Evolutionary conservation across 352 stramenopile genomes (phyloP).

Genomic region (Pythium dissimile): DNA sequence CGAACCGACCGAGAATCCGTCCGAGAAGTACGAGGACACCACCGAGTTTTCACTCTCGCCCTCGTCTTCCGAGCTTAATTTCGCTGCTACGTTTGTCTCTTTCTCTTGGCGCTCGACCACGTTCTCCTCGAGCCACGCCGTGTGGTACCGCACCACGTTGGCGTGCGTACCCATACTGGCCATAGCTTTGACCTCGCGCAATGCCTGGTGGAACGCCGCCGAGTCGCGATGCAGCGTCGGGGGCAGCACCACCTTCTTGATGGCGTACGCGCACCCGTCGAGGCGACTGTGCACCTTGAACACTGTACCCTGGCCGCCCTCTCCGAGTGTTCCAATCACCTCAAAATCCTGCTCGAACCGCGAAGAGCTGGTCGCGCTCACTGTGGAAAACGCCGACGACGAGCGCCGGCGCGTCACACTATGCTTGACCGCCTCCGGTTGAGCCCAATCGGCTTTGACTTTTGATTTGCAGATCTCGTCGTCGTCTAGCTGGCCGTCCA

Average conservation of each 20-base stretch:
- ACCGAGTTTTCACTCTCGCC: slow-evolving; percentile 11
- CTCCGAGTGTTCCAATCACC: slow-evolving; percentile 49
- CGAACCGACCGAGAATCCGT: slow-evolving; percentile 42
- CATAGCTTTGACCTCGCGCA: slow-evolving; percentile 79
- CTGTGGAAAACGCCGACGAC: slow-evolving; percentile 3
- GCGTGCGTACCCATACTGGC: slow-evolving; percentile 56
- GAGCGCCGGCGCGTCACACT: background rate
- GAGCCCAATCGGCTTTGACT: too few species aligned
- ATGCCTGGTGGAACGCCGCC: slow-evolving; percentile 45
- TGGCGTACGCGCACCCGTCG: slow-evolving; percentile 67
- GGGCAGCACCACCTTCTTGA: slow-evolving; percentile 73
- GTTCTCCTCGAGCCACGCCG: slow-evolving; percentile 70
- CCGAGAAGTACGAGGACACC: slow-evolving; percentile 55
- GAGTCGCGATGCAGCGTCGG: slow-evolving; percentile 37
- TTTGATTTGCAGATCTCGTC: background rate
- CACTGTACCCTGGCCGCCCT: slow-evolving; percentile 71
- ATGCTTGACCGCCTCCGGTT: too few species aligned
- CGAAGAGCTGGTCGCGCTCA: slow-evolving; percentile 16
- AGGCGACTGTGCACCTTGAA: slow-evolving; percentile 74
- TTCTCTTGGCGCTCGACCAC: slow-evolving; percentile 11
- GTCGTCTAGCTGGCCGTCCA: background rate
- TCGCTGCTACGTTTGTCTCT: background rate
- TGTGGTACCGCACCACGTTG: slow-evolving; percentile 83
- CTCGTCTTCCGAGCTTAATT: slow-evolving; percentile 9
- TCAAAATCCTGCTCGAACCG: slow-evolving; percentile 79